phyloP scores from a whole-genome alignment of 148 eudicot species.

The Rhododendron mucronatum region DNA sequence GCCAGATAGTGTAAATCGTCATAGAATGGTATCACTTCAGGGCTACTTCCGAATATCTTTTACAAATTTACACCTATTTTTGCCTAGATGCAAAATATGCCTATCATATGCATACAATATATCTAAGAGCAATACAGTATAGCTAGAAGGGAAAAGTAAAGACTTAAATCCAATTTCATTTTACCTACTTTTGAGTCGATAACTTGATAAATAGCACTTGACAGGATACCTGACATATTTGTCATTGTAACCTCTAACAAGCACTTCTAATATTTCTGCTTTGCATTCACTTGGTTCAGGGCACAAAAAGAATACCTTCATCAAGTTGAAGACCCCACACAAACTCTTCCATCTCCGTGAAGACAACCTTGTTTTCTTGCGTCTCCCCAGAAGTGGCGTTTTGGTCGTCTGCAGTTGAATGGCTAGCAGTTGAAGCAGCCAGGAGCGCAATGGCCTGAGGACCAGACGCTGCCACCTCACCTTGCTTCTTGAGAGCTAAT shows the following conservation, averaged over 20 bases:
- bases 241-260: not conserved
- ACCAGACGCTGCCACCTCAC: conserved; percentile 36
- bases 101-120: not conserved
- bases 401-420: conserved; percentile 38
- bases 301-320: conserved; percentile 51
- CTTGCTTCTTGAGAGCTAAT: conserved; percentile 70
- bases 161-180: not conserved
- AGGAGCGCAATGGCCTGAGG: conserved; percentile 62
- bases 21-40: not conserved
- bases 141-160: not conserved
- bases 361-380: conserved; percentile 79
- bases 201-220: not conserved
- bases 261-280: not conserved
- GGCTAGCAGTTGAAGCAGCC: conserved; percentile 41
- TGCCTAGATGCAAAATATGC: not conserved
- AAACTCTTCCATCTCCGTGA: conserved; percentile 99
- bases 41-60: not conserved
- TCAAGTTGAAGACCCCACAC: conserved; percentile 96
- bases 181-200: not conserved
- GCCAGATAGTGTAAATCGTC: not conserved
- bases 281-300: not conserved
- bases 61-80: not conserved
- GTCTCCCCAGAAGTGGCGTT: conserved; percentile 43
- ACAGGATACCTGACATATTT: not conserved
- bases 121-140: not conserved